phyloP scores from a whole-genome alignment of 2,329 filamentous ascomycete genomes.

The Pseudovirgaria hyperparasitica region DNA sequence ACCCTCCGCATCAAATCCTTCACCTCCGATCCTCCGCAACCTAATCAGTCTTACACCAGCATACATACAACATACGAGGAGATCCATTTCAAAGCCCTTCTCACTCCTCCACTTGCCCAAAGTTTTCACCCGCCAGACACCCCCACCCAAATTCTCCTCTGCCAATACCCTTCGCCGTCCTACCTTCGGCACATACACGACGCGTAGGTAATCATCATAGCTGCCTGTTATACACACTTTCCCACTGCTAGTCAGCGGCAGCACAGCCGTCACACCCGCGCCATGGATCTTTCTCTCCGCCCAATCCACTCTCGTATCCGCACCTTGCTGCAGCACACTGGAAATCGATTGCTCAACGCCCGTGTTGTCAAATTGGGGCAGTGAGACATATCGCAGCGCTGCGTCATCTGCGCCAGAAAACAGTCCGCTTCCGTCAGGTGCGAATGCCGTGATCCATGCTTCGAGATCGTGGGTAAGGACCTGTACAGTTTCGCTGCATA shows the following conservation, averaged over 20 bases:
- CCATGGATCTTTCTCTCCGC: slow-evolving; percentile 49
- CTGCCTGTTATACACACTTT: slow-evolving; percentile 68
- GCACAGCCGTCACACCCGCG: slow-evolving; percentile 80
- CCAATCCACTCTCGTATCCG: slow-evolving; percentile 13
- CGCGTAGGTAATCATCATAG: slow-evolving; percentile 74
- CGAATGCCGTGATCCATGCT: slow-evolving; percentile 61
- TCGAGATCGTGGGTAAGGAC: slow-evolving; percentile 43
- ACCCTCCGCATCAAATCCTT: slow-evolving; percentile 9
- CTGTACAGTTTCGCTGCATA: slow-evolving; percentile 7
- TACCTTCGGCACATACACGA: slow-evolving; percentile 37
- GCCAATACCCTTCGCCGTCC: slow-evolving; percentile 42
- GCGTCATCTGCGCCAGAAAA: slow-evolving; percentile 71
- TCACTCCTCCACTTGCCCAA: slow-evolving; percentile 22
- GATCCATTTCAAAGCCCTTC: slow-evolving; percentile 6
- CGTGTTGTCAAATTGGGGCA: slow-evolving; percentile 17
- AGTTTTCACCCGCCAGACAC: slow-evolving; percentile 76
- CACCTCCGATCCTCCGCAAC: slow-evolving; percentile 22
- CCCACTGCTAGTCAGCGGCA: slow-evolving; percentile 46
- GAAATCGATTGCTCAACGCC: slow-evolving; percentile 5
- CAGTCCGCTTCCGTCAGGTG: slow-evolving; percentile 29
- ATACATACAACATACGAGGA: slow-evolving; percentile 84
- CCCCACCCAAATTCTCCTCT: slow-evolving; percentile 56
- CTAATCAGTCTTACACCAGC: slow-evolving; percentile 59
- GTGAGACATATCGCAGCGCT: slow-evolving; percentile 33
- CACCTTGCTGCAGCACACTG: slow-evolving; percentile 8